Evolutionary conservation across 345 rosid species (phyloP).

Genomic region (Balakata baccata): DNA sequence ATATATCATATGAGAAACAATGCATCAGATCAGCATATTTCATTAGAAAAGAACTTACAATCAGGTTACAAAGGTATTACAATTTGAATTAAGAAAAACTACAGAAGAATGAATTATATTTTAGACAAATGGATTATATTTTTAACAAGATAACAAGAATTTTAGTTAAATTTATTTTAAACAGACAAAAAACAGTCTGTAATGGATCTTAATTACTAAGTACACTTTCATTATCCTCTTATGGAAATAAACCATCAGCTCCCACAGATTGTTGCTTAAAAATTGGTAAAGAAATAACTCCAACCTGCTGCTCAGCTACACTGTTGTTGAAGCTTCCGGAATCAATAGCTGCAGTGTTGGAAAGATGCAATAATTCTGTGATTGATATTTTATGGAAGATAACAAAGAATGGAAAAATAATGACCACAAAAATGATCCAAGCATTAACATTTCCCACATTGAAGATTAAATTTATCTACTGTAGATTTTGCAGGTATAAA

Average conservation of each 20-base stretch:
- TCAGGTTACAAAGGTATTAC: background rate
- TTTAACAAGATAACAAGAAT: background rate
- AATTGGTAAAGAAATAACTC: slow-evolving; percentile 2
- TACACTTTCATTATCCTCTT: background rate
- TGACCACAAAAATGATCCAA: background rate
- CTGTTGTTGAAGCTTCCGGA: slow-evolving; percentile 85
- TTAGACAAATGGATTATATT: background rate
- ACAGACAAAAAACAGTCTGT: background rate
- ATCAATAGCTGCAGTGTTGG: slow-evolving; percentile 53
- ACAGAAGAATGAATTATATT: background rate
- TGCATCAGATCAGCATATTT: background rate
- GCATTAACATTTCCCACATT: background rate
- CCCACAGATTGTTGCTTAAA: background rate
- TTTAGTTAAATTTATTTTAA: background rate
- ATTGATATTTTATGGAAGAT: background rate
- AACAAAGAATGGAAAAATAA: background rate
- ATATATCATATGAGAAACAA: background rate
- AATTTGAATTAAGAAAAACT: background rate
- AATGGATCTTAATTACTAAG: background rate
- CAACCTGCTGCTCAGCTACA: slow-evolving; percentile 79
- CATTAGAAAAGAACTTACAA: background rate
- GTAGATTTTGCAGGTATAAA: background rate
- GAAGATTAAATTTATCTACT: background rate
- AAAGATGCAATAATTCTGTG: background rate
- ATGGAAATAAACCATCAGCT: background rate